Base-by-base conservation (phyloP, 208 protist genomes). In the Wallacemonas sp. region DNA sequence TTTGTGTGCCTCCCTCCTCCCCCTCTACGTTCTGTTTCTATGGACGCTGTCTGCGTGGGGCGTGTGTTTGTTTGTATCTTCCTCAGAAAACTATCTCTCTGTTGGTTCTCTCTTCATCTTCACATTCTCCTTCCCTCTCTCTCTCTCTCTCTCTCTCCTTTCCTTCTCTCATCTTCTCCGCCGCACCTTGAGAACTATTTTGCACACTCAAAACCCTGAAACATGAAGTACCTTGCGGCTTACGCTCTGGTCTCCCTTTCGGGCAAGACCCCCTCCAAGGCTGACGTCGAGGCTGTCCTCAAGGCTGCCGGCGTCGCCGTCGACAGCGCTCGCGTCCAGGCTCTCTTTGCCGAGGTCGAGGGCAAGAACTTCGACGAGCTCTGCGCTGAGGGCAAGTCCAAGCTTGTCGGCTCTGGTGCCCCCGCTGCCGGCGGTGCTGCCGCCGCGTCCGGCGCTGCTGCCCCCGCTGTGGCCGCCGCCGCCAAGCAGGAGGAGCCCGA, bases 161-260 rank as follows among this genome's bases (percentile, higher is more conserved):
- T 36, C 49, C 36, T 46, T n/a, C 49, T 3, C 31, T 29, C 36
- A 41, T 14, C 36, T 41, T 41, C 14, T 16, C 36, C 14, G 36
- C 10, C n/a, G n/a, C n/a, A n/a, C n/a, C n/a, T n/a, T n/a, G n/a
- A n/a, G n/a, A n/a, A n/a, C n/a, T n/a, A n/a, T n/a, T n/a, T n/a
- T n/a, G n/a, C n/a, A n/a, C n/a, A n/a, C 7, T 66, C 5, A 20
- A 20, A 23, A 20, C 39, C 2, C 38, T 48, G 50, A 80, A 50
- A 59, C 42, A 97, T 97, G 93, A 96, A 95, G 78, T 92, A 97
- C 79, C 80, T 97, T 22, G 93, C 95, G 65, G 95, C 95, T 41
- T 98, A 97, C 77, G 82, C 96, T 52, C 81, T 98, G 18, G 88
- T 86, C 32, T 68, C 76, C 63, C 87, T 97, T n/a, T 86, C 82